Base-by-base conservation (phyloP, 352 stramenopile species). In the Phytophthora quininea region DNA sequence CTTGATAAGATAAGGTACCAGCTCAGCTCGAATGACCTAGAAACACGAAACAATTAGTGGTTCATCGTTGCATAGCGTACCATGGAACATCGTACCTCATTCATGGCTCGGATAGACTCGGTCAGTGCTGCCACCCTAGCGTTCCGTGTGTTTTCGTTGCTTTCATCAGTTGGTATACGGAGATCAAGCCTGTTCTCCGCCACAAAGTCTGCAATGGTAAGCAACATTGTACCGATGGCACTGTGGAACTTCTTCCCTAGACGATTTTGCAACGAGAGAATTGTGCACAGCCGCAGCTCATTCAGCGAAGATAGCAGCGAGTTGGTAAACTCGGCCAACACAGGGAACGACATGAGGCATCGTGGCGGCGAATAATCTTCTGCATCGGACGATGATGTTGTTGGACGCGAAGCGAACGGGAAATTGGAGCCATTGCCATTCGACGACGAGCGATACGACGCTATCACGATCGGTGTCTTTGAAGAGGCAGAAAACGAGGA, bases 271-370 rank as follows among this genome's bases (percentile, higher is more conserved):
- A 95, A 59, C 9, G 86, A 93, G 8, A 66, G 58, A 35, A 95
- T 89, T 29, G 80, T 77, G 57, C 86, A 95, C 42, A 93, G 64
- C 11, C 88, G 82, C n/a, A 97, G 72, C 47, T 96, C 85, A 48
- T 97, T 97, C 27, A 96, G 83, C 7, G 85, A 93, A 27, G 77
- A 68, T 2, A 97, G 60, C 29, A 97, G 24, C 2, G 82, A 79
- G 73, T 97, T 97, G 3, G 84, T 95, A 47, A 95, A 90, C 61
- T 95, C 86, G 0, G 89, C 90, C 46, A 95, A 54, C 33, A 94
- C 72, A n/a, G 90, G 90, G 62, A 94, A 96, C 29, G 88, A 84
- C 83, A 97, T 93, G 19, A 97, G 75, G n/a, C 82, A 76, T 14
- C 88, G 82, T 0, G 90, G 90, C 0, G 90, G 87, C 10, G 83